Evolutionary conservation across 345 rosid species (phyloP), one percentile per base, ranked within the genome.

Genomic region (Euclidium syriacum): DNA sequence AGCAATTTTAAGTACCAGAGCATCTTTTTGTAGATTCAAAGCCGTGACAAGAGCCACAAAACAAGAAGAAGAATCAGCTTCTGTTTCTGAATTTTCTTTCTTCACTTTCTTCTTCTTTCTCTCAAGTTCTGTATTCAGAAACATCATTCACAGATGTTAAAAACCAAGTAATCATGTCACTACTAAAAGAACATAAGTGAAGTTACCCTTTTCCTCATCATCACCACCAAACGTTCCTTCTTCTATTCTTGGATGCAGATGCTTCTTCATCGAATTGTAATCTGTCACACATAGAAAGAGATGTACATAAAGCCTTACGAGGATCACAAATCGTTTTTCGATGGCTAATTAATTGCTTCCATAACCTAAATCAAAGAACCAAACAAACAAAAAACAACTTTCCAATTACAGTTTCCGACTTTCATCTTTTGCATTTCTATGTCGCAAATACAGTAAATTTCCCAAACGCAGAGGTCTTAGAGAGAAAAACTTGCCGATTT

Each of bases 1-100:
- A n/a, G n/a, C n/a, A n/a, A n/a, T n/a, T n/a, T n/a, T n/a, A 60
- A 40, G n/a, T 4, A 60, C 65, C 65, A 60, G 10, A 20, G 20
- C 44, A 44, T 60, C 65, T 19, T 15, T 20, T 10, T 15, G 9
- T n/a, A 60, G 65, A 29, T 15, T 33, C 1, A 19, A 20, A 60
- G 42, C 20, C 0, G 65, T 60, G 42, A 60, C 43, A 43, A 10
- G 9, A 2, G 46, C 34, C 17, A 46, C 55, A 34, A 61, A n/a
- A n/a, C n/a, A n/a, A n/a, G n/a, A 61, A 34, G 34, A 19, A 1
- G 54, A 60, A 10, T 46, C 30, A n/a, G 47, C 10, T 34, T 46
- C 39, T 25, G 46, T 20, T 34, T 43, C 54, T 6, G 10, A 4
- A 35, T 23, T 25, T 3, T 14, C 56, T 16, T 1, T 65, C 39